Percentiles rank a stretch among this genome's conserved stretches.
Conservation (phyloP, 768 basidiomycete genomes). For the Coprinopsis marcescibilis region DNA sequence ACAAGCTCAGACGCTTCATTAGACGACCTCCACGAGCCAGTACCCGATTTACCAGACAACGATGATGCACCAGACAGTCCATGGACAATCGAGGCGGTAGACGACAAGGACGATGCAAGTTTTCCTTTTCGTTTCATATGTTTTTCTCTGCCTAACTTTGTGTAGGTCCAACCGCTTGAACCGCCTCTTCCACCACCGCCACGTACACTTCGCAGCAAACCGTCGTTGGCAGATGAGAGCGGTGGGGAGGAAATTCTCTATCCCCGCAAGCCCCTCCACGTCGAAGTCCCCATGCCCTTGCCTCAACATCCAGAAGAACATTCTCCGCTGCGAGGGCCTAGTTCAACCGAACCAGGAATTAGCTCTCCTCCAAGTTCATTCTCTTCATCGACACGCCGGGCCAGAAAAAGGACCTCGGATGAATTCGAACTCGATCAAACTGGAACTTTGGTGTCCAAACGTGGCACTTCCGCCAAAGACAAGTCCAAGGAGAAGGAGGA, state of each 20-base stretch:
- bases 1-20: slow-evolving; percentile 15
- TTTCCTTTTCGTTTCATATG: slow-evolving; percentile 9
- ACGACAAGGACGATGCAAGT: slow-evolving; percentile 66
- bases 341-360: slow-evolving; percentile 25
- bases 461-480: slow-evolving; percentile 31
- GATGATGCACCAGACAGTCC: slow-evolving; percentile 73
- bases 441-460: slow-evolving; percentile 54
- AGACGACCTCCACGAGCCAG: slow-evolving; percentile 31
- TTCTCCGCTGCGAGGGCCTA: slow-evolving; percentile 21
- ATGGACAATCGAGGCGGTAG: slow-evolving; percentile 85
- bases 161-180: slow-evolving; percentile 33
- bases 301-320: slow-evolving; percentile 14
- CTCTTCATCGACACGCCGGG: slow-evolving; percentile 42
- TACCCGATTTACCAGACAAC: slow-evolving; percentile 30
- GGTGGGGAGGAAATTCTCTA: slow-evolving; percentile 89
- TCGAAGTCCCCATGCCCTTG: slow-evolving; percentile 16
- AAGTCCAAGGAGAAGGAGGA: slow-evolving; percentile 54
- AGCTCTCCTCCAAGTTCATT: slow-evolving; percentile 64
- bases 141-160: slow-evolving; percentile 8
- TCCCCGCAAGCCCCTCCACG: slow-evolving; percentile 50
- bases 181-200: slow-evolving; percentile 33
- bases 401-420: slow-evolving; percentile 74
- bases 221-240: slow-evolving; percentile 76
- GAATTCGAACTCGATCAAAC: slow-evolving; percentile 78
- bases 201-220: slow-evolving; percentile 49